Base-by-base conservation (phyloP, 2,329 filamentous ascomycete species). In the Stagonosporopsis cucurbitacearum region DNA sequence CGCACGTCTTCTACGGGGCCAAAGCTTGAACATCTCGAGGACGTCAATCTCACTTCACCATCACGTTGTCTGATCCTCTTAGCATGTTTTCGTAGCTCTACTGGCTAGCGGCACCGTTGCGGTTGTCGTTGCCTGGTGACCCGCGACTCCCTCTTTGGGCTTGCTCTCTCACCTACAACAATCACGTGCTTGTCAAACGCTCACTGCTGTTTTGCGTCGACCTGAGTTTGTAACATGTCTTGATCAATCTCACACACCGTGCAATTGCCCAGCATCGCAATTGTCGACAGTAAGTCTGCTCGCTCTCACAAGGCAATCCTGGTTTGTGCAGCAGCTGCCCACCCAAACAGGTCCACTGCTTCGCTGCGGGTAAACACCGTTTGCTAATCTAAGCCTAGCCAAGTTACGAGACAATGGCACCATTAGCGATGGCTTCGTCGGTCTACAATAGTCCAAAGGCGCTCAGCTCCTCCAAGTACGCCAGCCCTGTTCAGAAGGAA, bases 381-480 rank as follows among this genome's bases (percentile, higher is more conserved):
- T 9, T 40, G 22, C 41, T 50, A 20, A 46, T 22, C 28, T 3
- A 7, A 3, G 37, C 2, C 6, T 19, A 54, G 32, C 25, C 33
- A 37, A 28, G 7, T 1, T 8, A 8, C 13, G 33, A 33, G 33
- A 22, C 20, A 4, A 49, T 49, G 39, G 4, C 37, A 33, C 30
- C 41, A 6, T 25, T 25, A 19, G 35, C 28, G 8, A 37, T 54
- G 23, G 12, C 40, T 15, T 22, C 40, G 19, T n/a, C 48, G 19
- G 17, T 23, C 15, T 53, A 57, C 28, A 36, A 45, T 6, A 62
- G 63, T 13, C 59, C 64, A 4, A 57, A 43, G 11, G 44, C 56
- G n/a, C 59, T 66, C n/a, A 49, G 42, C 19, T 32, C 48, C 25
- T 65, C 65, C 13, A 66, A 41, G 36, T 67, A 70, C 28, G 70